These are phyloP conservation scores for Dryas integrifolia DNA, from an alignment of 331 rosid genomes.

Conservation along the genomic window DNA sequence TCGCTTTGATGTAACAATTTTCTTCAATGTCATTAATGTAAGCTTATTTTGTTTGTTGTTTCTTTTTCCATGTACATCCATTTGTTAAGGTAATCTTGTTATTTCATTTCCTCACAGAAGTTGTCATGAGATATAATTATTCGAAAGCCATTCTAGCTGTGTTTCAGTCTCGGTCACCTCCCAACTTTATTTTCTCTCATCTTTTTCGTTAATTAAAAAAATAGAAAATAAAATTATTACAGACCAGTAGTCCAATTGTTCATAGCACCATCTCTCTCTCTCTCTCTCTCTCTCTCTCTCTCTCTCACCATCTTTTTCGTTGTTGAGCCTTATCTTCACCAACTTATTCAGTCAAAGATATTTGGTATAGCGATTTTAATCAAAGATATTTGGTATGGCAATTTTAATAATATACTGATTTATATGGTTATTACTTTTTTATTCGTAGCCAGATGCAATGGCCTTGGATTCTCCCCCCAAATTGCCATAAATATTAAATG, in stretches of 20 bases:
- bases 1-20: conserved; percentile 46
- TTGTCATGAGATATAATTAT: neutral
- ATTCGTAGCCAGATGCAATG: neutral
- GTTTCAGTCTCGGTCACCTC: too few relatives aligned
- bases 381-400: neutral
- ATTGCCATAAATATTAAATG: neutral
- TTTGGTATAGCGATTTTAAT: neutral
- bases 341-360: neutral
- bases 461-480: conserved; percentile 27
- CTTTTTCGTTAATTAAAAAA: too few relatives aligned
- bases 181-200: too few relatives aligned
- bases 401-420: neutral
- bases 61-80: neutral
- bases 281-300: too few relatives aligned
- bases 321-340: too few relatives aligned
- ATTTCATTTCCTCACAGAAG: neutral
- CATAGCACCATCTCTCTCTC: too few relatives aligned
- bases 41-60: conserved; percentile 1
- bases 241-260: too few relatives aligned
- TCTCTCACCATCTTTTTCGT: too few relatives aligned
- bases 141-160: too few relatives aligned
- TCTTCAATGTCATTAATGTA: conserved; percentile 28
- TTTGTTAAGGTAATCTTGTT: neutral
- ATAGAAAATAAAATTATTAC: too few relatives aligned
- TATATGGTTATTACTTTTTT: neutral